Base-by-base conservation (phyloP, 2,329 filamentous ascomycete species). In the Thelonectria olida region DNA sequence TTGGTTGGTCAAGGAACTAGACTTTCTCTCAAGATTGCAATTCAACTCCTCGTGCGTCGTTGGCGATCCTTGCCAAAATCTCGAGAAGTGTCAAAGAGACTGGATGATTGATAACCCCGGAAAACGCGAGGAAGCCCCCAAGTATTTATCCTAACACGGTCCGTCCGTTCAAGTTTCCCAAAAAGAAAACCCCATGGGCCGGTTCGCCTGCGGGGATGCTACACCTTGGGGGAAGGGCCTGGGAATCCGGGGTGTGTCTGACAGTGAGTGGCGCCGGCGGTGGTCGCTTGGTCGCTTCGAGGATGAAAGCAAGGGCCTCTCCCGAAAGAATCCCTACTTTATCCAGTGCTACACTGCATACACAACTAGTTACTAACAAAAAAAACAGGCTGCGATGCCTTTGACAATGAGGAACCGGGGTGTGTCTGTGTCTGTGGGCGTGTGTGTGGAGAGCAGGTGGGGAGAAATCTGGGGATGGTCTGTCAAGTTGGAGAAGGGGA, bases 381-480 rank as follows among this genome's bases (percentile, higher is more conserved):
- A 20, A 47, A 38, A 39, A 44, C 19, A 60, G 42, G 51, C 36
- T 47, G 39, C 34, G 27, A 47, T 38, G 17, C 17, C 10, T n/a
- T 25, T 48, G 28, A 17, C 17, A 28, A 27, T 19, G 15, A 31
- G 17, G 41, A 28, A n/a, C 19, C 31, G 41, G 41, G 15, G 31
- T 12, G 34, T 19, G 13, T 34, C 42, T 38, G 54, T 48, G 41
- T 42, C n/a, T n/a, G 42, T 42, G 36, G 50, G 39, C n/a, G 27
- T 49, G 55, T 45, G 60, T 58, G 45, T 47, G 44, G 50, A 54
- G 51, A 50, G 49, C n/a, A 15, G 25, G 66, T 68, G 66, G 66
- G 64, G 64, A 66, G 42, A 54, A 69, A 69, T 66, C 67, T 58
- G 67, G 67, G 67, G 67, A 67, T 64, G 50, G 58, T 58, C 54